phyloP scores from a whole-genome alignment of 139 green algal genomes.

The Axilococcus clingmanii region DNA sequence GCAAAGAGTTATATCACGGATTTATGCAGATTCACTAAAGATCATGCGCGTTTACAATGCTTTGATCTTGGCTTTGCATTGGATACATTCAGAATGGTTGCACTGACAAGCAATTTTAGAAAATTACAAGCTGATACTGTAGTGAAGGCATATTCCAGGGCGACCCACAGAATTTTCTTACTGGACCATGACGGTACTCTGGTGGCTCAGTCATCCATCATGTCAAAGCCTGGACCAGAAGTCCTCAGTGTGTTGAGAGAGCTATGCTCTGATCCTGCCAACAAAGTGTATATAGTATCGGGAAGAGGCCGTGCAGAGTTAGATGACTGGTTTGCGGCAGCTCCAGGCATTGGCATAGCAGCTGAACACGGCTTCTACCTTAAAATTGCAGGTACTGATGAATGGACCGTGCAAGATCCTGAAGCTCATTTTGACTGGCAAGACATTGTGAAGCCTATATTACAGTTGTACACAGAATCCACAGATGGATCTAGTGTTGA shows the following conservation, averaged over 20 bases:
- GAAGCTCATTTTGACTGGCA: slow-evolving; percentile 62
- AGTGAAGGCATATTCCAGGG: slow-evolving; percentile 45
- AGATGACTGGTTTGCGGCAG: slow-evolving; percentile 68
- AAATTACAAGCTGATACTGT: slow-evolving; percentile 61
- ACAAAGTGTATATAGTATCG: slow-evolving; percentile 85
- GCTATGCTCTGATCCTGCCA: slow-evolving; percentile 63
- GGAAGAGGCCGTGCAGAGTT: slow-evolving; percentile 65
- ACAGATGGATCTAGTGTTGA: slow-evolving; percentile 92
- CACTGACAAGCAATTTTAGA: slow-evolving; percentile 87
- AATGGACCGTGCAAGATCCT: slow-evolving; percentile 31
- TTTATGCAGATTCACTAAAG: slow-evolving; percentile 53
- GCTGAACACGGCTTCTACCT: slow-evolving; percentile 92
- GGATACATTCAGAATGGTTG: slow-evolving; percentile 86
- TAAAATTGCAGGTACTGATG: slow-evolving; percentile 9
- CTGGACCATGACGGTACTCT: slow-evolving; percentile 98
- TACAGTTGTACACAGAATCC: slow-evolving; percentile 81
- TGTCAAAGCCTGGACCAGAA: slow-evolving; percentile 24
- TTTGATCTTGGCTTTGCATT: slow-evolving; percentile 96
- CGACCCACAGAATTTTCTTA: slow-evolving; percentile 66
- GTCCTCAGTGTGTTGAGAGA: slow-evolving; percentile 38
- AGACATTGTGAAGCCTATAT: slow-evolving; percentile 66
- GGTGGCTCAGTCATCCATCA: slow-evolving; percentile 47
- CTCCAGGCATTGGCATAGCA: slow-evolving; percentile 76
- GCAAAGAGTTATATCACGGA: slow-evolving; percentile 68
- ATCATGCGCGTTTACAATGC: slow-evolving; percentile 80